Percentiles rank a stretch among this genome's conserved stretches.
These are phyloP conservation scores for Chlamydomonas asymmetrica DNA, from an alignment of 139 green algal genomes.

Conservation along the genomic window DNA sequence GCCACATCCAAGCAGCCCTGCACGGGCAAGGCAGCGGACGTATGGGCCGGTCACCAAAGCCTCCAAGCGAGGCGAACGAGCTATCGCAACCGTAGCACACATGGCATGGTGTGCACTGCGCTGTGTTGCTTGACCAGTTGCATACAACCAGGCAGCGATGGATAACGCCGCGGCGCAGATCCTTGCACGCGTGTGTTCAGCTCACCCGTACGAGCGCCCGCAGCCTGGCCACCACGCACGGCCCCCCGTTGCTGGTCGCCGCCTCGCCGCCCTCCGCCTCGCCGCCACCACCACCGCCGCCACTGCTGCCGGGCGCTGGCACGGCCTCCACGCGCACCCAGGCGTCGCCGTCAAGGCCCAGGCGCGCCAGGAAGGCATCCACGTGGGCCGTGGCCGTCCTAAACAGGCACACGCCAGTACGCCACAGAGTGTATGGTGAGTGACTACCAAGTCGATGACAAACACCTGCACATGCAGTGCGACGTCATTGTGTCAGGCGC, in stretches of 20 bases:
- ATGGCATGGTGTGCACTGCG: neutral
- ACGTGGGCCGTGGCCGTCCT: conserved; percentile 9
- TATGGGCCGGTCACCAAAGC: too few relatives aligned
- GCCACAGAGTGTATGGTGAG: too few relatives aligned
- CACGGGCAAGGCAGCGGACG: too few relatives aligned
- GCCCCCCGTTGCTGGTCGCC: neutral
- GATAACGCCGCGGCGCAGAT: conserved; percentile 7
- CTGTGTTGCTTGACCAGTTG: neutral
- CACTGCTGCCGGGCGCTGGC: neutral
- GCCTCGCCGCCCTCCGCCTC: neutral
- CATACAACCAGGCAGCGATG: neutral
- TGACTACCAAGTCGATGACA: too few relatives aligned
- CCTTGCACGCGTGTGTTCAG: neutral
- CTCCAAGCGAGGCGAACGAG: too few relatives aligned
- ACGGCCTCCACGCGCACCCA: conserved; percentile 52
- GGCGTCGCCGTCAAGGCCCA: conserved; percentile 48
- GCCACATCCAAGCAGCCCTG: conserved; percentile 80
- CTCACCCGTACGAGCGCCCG: conserved; percentile 42
- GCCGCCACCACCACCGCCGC: conserved; percentile 3
- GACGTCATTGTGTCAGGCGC: too few relatives aligned
- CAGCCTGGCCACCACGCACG: conserved; percentile 30
- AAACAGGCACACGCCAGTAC: too few relatives aligned
- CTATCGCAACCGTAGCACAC: neutral
- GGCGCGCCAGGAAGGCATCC: conserved; percentile 45
- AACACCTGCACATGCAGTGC: too few relatives aligned